Evolutionary conservation across 2,329 filamentous ascomycete genomes (phyloP).

Genomic region (Colletotrichum filicis): DNA sequence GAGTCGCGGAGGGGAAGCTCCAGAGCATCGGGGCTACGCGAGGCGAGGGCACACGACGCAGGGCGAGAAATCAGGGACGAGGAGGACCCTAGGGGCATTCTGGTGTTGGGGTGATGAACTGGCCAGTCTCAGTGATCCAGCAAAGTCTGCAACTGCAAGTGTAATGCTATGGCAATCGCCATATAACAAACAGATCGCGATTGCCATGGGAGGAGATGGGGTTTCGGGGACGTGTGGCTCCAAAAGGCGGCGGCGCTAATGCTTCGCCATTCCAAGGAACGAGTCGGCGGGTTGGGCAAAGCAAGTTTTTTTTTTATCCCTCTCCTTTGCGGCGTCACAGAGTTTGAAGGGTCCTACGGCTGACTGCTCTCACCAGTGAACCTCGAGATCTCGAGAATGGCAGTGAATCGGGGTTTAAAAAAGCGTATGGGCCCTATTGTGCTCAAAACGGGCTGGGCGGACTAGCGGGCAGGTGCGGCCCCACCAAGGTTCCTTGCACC

Average conservation of each 20-base stretch:
- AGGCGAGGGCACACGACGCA: neutral
- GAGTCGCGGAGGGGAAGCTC: neutral
- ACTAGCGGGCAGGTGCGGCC: neutral
- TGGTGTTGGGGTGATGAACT: neutral
- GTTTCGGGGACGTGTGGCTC: neutral
- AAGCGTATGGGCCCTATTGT: neutral
- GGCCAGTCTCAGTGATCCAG: neutral
- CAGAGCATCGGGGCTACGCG: neutral
- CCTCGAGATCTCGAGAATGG: slow-evolving; percentile 27
- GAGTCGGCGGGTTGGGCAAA: slow-evolving; percentile 1
- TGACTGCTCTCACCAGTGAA: slow-evolving; percentile 4
- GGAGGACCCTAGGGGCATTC: neutral
- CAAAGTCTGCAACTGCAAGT: neutral
- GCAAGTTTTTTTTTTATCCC: neutral
- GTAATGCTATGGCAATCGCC: neutral
- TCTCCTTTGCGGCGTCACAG: slow-evolving; percentile 8
- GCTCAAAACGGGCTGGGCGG: slow-evolving; percentile 8
- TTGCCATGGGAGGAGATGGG: neutral
- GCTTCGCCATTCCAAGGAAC: slow-evolving; percentile 22
- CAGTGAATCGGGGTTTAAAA: slow-evolving; percentile 23
- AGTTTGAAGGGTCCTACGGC: slow-evolving; percentile 25
- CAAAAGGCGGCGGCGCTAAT: slow-evolving; percentile 1
- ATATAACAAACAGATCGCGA: neutral
- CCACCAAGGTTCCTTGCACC: neutral
- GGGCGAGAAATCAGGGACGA: neutral